These are phyloP conservation scores for Coniochaeta sp. DNA, from an alignment of 2,329 filamentous ascomycete species.

Conservation along the genomic window DNA sequence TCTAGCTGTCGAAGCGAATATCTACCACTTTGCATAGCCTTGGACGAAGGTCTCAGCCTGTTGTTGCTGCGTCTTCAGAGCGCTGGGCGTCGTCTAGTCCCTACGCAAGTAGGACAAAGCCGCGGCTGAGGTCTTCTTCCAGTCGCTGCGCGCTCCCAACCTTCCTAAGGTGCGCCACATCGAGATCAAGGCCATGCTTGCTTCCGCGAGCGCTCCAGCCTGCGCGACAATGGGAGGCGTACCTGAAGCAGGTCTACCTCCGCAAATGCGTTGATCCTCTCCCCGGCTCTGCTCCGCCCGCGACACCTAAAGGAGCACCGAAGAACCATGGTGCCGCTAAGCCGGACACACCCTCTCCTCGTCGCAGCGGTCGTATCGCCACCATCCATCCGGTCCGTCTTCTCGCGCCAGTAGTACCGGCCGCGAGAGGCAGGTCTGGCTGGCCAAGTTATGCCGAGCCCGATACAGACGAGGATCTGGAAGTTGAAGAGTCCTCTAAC, in stretches of 20 bases:
- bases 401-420: conserved; percentile 22
- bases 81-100: too few relatives aligned
- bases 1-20: conserved; percentile 69
- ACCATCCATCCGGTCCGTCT: conserved; percentile 15
- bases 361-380: conserved; percentile 30
- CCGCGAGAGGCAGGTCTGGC: conserved; percentile 11
- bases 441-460: conserved; percentile 34
- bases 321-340: not conserved
- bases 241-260: conserved; percentile 60
- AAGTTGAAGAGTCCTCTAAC: too few relatives aligned
- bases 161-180: too few relatives aligned
- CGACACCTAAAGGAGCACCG: not conserved
- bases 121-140: too few relatives aligned
- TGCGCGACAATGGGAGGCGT: conserved; percentile 72
- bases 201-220: conserved; percentile 75
- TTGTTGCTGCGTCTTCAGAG: conserved; percentile 5
- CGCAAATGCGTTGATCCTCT: conserved; percentile 23
- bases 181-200: conserved; percentile 68
- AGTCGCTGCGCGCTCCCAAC: too few relatives aligned
- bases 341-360: conserved; percentile 15
- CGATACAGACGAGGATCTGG: conserved; percentile 35
- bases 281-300: not conserved
- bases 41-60: conserved; percentile 31
- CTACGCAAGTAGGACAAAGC: too few relatives aligned
- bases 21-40: conserved; percentile 63